Evolutionary conservation across 176 grass and related monocot species (phyloP).

Genomic region (Echinochloa phyllopogon): DNA sequence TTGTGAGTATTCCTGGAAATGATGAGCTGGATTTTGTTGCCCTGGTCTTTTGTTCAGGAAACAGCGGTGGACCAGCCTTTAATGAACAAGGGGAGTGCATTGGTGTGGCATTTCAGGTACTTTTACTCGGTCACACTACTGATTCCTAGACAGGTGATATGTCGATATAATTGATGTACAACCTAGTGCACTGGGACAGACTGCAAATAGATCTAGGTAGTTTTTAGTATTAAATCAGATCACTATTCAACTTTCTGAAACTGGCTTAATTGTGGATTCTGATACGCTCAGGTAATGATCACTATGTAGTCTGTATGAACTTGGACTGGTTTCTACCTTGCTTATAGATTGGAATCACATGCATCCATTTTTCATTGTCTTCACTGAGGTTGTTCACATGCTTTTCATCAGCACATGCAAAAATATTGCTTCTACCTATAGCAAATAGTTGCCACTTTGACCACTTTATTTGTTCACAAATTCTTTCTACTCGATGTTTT

Average conservation of each 20-base stretch:
- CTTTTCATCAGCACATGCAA: constrained; percentile 13
- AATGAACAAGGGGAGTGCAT: constrained; percentile 99
- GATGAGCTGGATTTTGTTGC: constrained; percentile 24
- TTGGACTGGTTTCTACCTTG: constrained; percentile 23
- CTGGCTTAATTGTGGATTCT: background rate
- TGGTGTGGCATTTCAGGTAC: constrained; percentile 98
- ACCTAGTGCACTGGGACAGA: constrained; percentile 4
- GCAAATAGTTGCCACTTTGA: background rate
- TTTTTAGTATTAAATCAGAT: constrained; percentile 1
- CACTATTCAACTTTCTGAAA: constrained; percentile 12
- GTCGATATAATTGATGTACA: constrained; percentile 19
- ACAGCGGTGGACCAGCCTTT: constrained; percentile 98
- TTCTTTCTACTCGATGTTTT: background rate
- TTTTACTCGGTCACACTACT: constrained; percentile 44
- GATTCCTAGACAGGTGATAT: constrained; percentile 11
- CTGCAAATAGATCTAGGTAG: background rate
- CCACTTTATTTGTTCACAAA: constrained; percentile 13
- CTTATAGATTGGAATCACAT: constrained; percentile 15
- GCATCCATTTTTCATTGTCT: constrained; percentile 6
- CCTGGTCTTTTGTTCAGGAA: constrained; percentile 66
- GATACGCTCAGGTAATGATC: background rate
- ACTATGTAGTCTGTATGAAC: background rate
- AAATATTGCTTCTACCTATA: constrained; percentile 1
- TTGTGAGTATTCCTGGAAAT: background rate
- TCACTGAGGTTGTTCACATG: background rate